phyloP scores from a whole-genome alignment of 805 yeast genomes.

The Sugiyamaella marilandica region DNA sequence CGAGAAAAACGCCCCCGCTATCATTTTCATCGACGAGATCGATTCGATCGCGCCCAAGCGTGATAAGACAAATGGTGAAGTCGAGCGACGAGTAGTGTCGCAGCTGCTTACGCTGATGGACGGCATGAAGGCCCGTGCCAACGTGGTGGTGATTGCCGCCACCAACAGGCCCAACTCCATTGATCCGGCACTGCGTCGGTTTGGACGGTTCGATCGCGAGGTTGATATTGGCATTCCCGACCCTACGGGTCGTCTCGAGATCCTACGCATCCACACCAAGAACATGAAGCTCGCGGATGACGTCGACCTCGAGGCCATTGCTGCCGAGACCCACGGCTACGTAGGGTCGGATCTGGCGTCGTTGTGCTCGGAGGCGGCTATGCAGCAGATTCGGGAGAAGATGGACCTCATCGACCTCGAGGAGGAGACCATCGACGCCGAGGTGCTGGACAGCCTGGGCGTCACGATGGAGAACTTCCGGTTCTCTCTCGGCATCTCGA shows the following conservation, averaged over 20 bases:
- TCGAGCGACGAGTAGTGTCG: slow-evolving; percentile 98
- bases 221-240: slow-evolving; percentile 92
- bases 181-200: slow-evolving; percentile 81
- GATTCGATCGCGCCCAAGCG: slow-evolving; percentile 99
- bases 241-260: slow-evolving; percentile 97
- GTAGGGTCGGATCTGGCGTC: slow-evolving; percentile 99
- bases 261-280: slow-evolving; percentile 94
- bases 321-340: slow-evolving; percentile 97
- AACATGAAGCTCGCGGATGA: slow-evolving; percentile 95
- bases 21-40: slow-evolving; percentile 96
- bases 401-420: slow-evolving; percentile 96
- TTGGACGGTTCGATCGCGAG: slow-evolving; percentile 82
- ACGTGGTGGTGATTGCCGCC: slow-evolving; percentile 97
- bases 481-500: slow-evolving; percentile 95
- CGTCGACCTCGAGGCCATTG: slow-evolving; percentile 92
- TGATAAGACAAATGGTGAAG: slow-evolving; percentile 99
- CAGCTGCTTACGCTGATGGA: slow-evolving; percentile 97
- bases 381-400: slow-evolving; percentile 99
- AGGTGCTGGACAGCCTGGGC: slow-evolving; percentile 89
- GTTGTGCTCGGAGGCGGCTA: slow-evolving; percentile 99
- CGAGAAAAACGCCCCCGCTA: slow-evolving; percentile 96
- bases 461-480: slow-evolving; percentile 99
- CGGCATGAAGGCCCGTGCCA: slow-evolving; percentile 99
- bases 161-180: slow-evolving; percentile 84
- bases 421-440: slow-evolving; percentile 96